phyloP scores from a whole-genome alignment of 257 asterid genomes.

The Solanum tarijense region DNA sequence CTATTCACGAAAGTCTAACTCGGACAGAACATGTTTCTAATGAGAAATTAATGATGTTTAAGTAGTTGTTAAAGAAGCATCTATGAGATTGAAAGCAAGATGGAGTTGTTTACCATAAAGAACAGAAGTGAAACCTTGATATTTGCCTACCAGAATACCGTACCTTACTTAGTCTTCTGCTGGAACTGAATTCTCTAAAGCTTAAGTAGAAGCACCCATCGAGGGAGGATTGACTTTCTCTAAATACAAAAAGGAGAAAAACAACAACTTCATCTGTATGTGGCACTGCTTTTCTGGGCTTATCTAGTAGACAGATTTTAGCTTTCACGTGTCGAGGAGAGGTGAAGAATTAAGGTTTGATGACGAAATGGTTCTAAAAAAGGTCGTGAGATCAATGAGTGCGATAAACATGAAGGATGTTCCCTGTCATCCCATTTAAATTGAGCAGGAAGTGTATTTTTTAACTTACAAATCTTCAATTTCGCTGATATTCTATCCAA shows the following conservation, averaged over 20 bases:
- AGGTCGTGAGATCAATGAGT: conserved; percentile 23
- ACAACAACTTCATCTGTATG: too few relatives aligned
- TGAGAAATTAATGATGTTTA: conserved; percentile 39
- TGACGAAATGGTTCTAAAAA: conserved; percentile 40
- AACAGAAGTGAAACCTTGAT: conserved; percentile 73
- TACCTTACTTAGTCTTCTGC: too few relatives aligned
- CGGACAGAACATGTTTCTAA: conserved; percentile 51
- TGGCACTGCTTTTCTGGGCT: background rate
- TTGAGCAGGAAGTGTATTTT: background rate
- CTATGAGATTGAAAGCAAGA: conserved; percentile 58
- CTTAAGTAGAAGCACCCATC: too few relatives aligned
- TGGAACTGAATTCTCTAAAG: too few relatives aligned
- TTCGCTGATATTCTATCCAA: background rate
- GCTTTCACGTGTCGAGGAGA: background rate
- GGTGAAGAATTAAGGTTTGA: conserved; percentile 51
- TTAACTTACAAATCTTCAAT: background rate
- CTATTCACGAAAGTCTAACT: too few relatives aligned
- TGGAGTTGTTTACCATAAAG: conserved; percentile 76
- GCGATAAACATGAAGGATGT: conserved; percentile 4
- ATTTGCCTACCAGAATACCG: conserved; percentile 30
- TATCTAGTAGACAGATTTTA: background rate
- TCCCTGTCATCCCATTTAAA: background rate
- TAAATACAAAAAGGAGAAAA: too few relatives aligned
- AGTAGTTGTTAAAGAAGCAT: conserved; percentile 41
- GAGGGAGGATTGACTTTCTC: too few relatives aligned